Evolutionary conservation across 768 basidiomycete genomes (phyloP), one percentile per base, ranked within the genome.

Genomic region (Xanthoconium stramineum): DNA sequence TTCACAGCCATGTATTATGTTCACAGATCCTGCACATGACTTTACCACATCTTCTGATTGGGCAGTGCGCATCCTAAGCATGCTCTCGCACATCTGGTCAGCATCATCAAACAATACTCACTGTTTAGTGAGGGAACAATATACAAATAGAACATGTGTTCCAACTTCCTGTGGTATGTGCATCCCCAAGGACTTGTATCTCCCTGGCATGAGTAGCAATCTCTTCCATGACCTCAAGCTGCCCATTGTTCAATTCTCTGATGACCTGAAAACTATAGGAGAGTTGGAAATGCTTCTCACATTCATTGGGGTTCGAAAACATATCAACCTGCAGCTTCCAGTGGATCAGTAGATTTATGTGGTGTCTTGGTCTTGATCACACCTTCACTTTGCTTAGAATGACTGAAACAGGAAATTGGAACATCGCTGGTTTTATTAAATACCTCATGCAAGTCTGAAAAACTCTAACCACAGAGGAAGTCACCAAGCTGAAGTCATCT

Each of bases 1-100:
- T 30, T 45, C 28, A 12, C 44, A 15, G 17, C 7, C 9, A 7
- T 12, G 6, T 12, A 48, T 76, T 81, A 38, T 38, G 37, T 50
- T 11, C 5, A 6, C 11, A 1, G n/a, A 46, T 46, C 38, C 38
- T 3, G 14, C 9, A 14, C n/a, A 38, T 8, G 28, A 50, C 48
- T 50, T 39, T 14, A 30, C 10, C 6, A 24, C 28, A 24, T 49
- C 47, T 9, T 19, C 37, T 9, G 9, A 24, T 38, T 49, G 47
- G 47, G 29, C 48, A 2, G 28, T 11, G 17, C 29, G 17, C 17
- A 30, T 46, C 17, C 30, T 46, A 9, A 32, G 2, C 9, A 14
- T 19, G 1, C 17, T 46, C 17, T 32, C 30, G 5, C 13, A 6
- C 7, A 12, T 45, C 29, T 45, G 44, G 44, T 19, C 44, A 8